These are phyloP conservation scores for Neopestalotiopsis sp. DNA, from an alignment of 2,329 filamentous ascomycete species.

Conservation along the genomic window DNA sequence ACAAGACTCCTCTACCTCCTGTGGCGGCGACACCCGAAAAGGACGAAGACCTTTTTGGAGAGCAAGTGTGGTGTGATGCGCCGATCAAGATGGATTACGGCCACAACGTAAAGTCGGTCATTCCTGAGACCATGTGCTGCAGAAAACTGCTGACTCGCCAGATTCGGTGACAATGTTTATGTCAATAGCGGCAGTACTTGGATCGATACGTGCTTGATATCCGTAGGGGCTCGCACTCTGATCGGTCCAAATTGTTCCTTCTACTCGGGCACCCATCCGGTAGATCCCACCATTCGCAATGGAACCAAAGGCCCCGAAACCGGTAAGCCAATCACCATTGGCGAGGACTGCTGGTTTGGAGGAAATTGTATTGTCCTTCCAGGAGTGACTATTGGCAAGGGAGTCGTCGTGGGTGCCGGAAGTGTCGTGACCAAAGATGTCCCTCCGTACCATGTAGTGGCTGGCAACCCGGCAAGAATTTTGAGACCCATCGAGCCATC, in stretches of 20 bases:
- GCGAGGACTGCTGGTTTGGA: constrained; percentile 82
- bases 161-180: constrained; percentile 72
- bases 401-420: constrained; percentile 76
- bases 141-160: constrained; percentile 28
- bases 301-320: constrained; percentile 76
- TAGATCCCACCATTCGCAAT: constrained; percentile 76
- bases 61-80: constrained; percentile 71
- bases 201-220: constrained; percentile 77
- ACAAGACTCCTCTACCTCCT: constrained; percentile 68
- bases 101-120: constrained; percentile 65
- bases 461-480: constrained; percentile 70
- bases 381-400: constrained; percentile 78
- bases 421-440: constrained; percentile 83
- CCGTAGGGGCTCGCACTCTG: constrained; percentile 77
- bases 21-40: constrained; percentile 59
- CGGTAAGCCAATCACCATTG: constrained; percentile 75
- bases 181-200: constrained; percentile 78
- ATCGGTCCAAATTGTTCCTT: constrained; percentile 80
- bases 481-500: constrained; percentile 39
- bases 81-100: constrained; percentile 81
- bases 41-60: constrained; percentile 67
- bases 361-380: constrained; percentile 74
- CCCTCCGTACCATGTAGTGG: constrained; percentile 65
- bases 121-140: background rate
- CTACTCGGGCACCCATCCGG: constrained; percentile 76